Evolutionary conservation across 2,329 filamentous ascomycete species (phyloP).

Genomic region (Aspergillus floridensis): DNA sequence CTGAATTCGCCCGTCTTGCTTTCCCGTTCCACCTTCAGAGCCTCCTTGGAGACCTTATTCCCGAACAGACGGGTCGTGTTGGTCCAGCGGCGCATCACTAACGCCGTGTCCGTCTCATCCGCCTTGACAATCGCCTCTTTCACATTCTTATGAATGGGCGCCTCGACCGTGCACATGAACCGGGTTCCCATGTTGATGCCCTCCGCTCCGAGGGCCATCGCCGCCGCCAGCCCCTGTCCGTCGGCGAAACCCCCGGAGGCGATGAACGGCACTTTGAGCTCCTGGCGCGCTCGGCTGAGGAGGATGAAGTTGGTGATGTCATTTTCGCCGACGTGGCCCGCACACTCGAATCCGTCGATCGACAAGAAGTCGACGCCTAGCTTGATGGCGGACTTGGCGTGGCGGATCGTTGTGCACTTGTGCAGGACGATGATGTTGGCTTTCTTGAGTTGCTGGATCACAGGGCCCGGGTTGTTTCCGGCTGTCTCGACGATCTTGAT

Average conservation of each 20-base stretch:
- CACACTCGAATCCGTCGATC: constrained; percentile 98
- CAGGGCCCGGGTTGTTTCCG: constrained; percentile 83
- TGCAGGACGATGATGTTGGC: constrained; percentile 78
- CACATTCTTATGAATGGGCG: constrained; percentile 88
- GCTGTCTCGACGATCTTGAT: constrained; percentile 90
- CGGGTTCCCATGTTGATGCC: constrained; percentile 98
- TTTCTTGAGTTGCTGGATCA: constrained; percentile 84
- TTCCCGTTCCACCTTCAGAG: constrained; percentile 77
- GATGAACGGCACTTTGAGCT: constrained; percentile 84
- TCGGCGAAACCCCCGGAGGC: constrained; percentile 95
- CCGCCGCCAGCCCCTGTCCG: constrained; percentile 87
- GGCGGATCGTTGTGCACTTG: constrained; percentile 96
- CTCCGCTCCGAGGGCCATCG: constrained; percentile 82
- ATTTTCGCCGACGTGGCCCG: constrained; percentile 60
- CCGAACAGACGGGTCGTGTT: constrained; percentile 87
- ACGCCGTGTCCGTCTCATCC: constrained; percentile 84
- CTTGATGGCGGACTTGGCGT: constrained; percentile 87
- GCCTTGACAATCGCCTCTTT: constrained; percentile 89
- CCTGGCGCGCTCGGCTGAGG: constrained; percentile 78
- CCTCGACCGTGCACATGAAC: constrained; percentile 94
- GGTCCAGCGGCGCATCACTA: constrained; percentile 85
- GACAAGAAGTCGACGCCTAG: constrained; percentile 94
- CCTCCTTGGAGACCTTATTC: constrained; percentile 82
- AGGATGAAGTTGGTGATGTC: constrained; percentile 61
- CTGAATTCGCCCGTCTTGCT: constrained; percentile 83